Base-by-base conservation (phyloP, 805 yeast species). In the Saturnispora saitoi region DNA sequence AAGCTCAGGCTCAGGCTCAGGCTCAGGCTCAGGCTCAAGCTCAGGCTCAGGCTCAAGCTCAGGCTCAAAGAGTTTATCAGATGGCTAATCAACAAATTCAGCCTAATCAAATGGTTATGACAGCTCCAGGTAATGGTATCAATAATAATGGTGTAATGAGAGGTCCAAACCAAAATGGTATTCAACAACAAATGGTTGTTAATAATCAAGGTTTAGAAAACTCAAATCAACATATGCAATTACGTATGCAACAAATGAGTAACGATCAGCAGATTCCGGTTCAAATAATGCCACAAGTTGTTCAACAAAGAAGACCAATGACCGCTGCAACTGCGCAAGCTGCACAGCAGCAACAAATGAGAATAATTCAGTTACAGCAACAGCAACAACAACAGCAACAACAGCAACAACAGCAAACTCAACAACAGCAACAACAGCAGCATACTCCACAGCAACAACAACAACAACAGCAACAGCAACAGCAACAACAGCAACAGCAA, bases 401-500 rank as follows among this genome's bases (percentile, higher is more conserved):
- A 19, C 48, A 44, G 3, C 51, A 48, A 4, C 43, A 39, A n/a
- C 48, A 11, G 34, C 53, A 49, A 29, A 57, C 43, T 45, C 59
- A 49, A 37, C 50, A 49, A 14, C 59, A 49, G 5, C 32, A 46
- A 31, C 57, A 53, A 28, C 53, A 43, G 24, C 48, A 31, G 46
- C 29, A 31, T n/a, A n/a, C n/a, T 14, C 48, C 32, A 10, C 32
- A 32, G 5, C 42, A 41, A 32, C 26, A 49, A 36, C 63, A 51
- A 30, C 60, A 48, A 37, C 55, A 41, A 17, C 52, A 39, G 5
- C 57, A 51, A 15, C 58, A 42, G 29, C 42, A 45, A 22, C 29
- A 15, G 10, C 43, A 39, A 14, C 46, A 28, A 50, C 44, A 32
- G 26, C 46, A 26, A 41, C 46, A 28, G 43, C 43, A 45, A 22